Evolutionary conservation across 495 filamentous ascomycete genomes (phyloP), one percentile per base, ranked within the genome.

Genomic region (Xylaria flabelliformis): DNA sequence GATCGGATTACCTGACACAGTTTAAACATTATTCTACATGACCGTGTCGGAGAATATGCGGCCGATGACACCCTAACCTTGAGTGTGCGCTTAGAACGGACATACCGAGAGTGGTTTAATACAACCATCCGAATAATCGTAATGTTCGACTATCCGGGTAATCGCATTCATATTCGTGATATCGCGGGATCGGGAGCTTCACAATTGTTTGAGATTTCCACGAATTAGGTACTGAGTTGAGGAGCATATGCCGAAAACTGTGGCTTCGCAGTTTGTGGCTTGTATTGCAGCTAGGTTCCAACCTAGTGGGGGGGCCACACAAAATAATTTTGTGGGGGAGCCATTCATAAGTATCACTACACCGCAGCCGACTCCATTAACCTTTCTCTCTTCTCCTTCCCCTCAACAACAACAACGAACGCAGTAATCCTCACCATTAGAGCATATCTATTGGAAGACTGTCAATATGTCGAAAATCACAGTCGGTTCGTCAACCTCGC

Each of bases 401-500:
- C 59, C 64, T 71, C 53, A 51, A 69, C 53, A 72, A 69, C 53
- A 72, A 13, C 72, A 48, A 75, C 77, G 66, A 80, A 85, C 83
- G 82, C 82, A 82, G 79, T 63, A 90, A 89, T 90, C 90, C 90
- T 87, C 88, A 91, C 90, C 90, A 89, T 86, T 90, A 89, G 88
- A 88, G 87, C 75, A 77, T 76, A 67, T 87, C 86, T 88, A 85
- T 83, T 91, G 89, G 89, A 89, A 91, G 89, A 90, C 89, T 87
- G 83, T 83, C 83, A 92, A 83, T 79, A 94, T 94, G 91, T 93
- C 91, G 53, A 93, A 94, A 86, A 94, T 94, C 85, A 91, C 91
- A 91, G 91, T 94, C 91, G 91, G 91, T 93, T 86, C 68, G 90
- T 88, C n/a, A 10, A 19, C 10, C 36, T 8, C 36, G 8, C 39